Base-by-base conservation (phyloP, 176 grass and related monocot genomes). In the Themeda triandra region DNA sequence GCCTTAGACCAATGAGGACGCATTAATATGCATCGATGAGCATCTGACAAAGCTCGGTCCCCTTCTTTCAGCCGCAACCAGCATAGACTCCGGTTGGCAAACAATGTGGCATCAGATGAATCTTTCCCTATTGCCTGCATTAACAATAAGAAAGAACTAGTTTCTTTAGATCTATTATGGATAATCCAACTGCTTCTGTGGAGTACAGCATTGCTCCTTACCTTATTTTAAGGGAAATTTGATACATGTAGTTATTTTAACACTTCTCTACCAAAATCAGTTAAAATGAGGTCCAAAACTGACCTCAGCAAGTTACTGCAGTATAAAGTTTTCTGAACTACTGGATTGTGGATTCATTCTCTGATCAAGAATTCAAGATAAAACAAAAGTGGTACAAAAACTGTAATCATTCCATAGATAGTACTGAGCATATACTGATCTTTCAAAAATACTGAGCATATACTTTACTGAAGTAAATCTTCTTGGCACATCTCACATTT, bases 31-130 rank as follows among this genome's bases (percentile, higher is more conserved):
- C 30, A 76, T 6, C n/a, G 19, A n/a, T 36, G 51, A 77, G 75
- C 75, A 39, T 60, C 75, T 10, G 25, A 10, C 53, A 77, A 31
- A 39, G 75, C 68, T 36, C 19, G 7, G 33, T 39, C 66, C 66
- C 66, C 66, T n/a, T 69, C 66, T 40, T 35, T 21, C 35, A 40
- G 18, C 35, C 35, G 32, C 19, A 69, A 21, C 3, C 17, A 40
- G 66, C 66, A 69, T 39, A 69, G 10, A 10, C 75, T 77, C 75
- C 32, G 33, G 53, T 77, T 77, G 33, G 75, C 75, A 17, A 77
- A 18, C 33, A 77, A 40, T 13, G 75, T 77, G 19, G 75, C 53
- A 40, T 77, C 53, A 27, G 6, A 14, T 39, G 53, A 21, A 6
- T 40, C 53, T 24, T 60, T 37, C 2, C 40, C 53, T 3, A 63